Conservation (phyloP, 345 rosid genomes). For the Linum lewisii region DNA sequence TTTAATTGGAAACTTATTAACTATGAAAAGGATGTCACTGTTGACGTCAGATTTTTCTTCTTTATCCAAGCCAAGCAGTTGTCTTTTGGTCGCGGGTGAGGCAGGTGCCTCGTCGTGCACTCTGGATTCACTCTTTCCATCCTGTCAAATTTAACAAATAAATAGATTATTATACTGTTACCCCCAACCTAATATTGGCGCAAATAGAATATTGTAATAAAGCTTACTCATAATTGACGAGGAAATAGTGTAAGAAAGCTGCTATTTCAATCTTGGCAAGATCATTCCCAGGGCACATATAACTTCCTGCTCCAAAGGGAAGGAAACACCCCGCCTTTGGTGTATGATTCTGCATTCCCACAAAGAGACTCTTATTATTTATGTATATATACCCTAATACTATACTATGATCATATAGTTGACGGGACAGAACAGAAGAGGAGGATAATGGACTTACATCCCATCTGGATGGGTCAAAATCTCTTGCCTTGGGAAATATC, state of each 20-base stretch:
- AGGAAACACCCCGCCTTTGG: constrained; percentile 64
- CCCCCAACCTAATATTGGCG: too few species aligned
- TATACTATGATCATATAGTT: not conserved
- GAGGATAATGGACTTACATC: constrained; percentile 45
- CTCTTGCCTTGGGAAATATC: constrained; percentile 50
- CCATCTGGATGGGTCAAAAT: constrained; percentile 84
- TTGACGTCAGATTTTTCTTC: too few species aligned
- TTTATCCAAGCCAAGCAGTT: constrained; percentile 20
- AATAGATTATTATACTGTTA: not conserved
- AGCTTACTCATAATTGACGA: constrained; percentile 49
- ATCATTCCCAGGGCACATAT: constrained; percentile 82
- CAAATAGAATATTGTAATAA: too few species aligned
- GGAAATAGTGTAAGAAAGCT: constrained; percentile 71
- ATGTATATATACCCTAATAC: not conserved
- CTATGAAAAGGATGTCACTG: too few species aligned
- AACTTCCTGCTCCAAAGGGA: constrained; percentile 80
- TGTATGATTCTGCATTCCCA: constrained; percentile 28
- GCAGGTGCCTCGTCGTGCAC: constrained; percentile 4
- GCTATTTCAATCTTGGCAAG: constrained; percentile 79
- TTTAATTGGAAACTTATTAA: too few species aligned
- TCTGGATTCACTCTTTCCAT: constrained; percentile 12
- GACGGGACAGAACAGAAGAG: too few species aligned
- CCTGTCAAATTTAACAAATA: constrained; percentile 4
- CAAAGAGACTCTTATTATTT: not conserved
- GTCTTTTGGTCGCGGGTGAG: constrained; percentile 17